phyloP scores from a whole-genome alignment of 2,329 filamentous ascomycete species.

The Penicillium paneum region DNA sequence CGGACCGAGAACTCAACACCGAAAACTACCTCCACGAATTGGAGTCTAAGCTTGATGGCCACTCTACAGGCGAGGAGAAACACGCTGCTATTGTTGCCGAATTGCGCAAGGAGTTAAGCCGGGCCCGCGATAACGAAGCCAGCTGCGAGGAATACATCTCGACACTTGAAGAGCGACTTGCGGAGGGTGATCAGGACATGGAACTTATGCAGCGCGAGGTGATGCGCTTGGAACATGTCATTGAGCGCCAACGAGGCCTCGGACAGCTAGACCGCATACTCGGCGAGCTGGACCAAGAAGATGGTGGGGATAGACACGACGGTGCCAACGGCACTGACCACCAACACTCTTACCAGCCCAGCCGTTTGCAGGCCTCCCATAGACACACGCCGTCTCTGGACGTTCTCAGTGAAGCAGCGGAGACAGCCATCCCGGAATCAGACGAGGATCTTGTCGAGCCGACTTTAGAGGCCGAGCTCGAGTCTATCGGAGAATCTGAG shows the following conservation, averaged over 20 bases:
- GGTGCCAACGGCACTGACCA: slow-evolving; percentile 15
- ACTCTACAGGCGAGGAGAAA: slow-evolving; percentile 88
- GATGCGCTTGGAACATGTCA: slow-evolving; percentile 86
- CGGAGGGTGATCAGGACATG: slow-evolving; percentile 91
- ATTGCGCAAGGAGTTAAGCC: slow-evolving; percentile 83
- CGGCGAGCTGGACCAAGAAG: slow-evolving; percentile 78
- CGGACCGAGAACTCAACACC: slow-evolving; percentile 86
- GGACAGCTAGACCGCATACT: slow-evolving; percentile 92
- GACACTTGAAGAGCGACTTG: slow-evolving; percentile 88
- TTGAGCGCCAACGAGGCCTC: slow-evolving; percentile 90
- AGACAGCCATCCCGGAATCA: slow-evolving; percentile 46
- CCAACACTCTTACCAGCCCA: slow-evolving; percentile 11
- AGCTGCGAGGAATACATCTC: slow-evolving; percentile 96
- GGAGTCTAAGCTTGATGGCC: slow-evolving; percentile 84
- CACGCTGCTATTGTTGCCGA: slow-evolving; percentile 81
- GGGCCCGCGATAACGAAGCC: slow-evolving; percentile 83
- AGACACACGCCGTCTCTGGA: slow-evolving; percentile 39
- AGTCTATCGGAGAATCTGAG: slow-evolving; percentile 18
- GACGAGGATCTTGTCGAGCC: slow-evolving; percentile 42
- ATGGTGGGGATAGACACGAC: slow-evolving; percentile 40
- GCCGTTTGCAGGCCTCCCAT: slow-evolving; percentile 26
- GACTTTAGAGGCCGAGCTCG: slow-evolving; percentile 29
- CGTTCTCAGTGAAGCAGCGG: slow-evolving; percentile 44
- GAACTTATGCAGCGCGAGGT: slow-evolving; percentile 97
- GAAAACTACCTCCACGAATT: slow-evolving; percentile 91